Evolutionary conservation across 225 moss, liverwort and hornwort genomes (phyloP), one percentile per base, ranked within the genome.

Genomic region (Pleurozium schreberi): DNA sequence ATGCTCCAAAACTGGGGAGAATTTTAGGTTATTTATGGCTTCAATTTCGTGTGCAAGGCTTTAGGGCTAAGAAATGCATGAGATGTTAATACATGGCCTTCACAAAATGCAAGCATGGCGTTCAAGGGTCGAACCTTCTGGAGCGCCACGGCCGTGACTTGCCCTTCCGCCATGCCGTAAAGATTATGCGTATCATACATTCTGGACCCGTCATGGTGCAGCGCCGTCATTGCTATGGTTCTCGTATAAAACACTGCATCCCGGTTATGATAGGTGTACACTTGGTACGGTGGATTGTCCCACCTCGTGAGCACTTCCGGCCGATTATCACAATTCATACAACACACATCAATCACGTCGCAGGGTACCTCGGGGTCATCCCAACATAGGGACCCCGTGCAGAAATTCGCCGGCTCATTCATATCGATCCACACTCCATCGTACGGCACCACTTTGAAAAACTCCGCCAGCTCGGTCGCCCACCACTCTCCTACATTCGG

Each of bases 381-480:
- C 60, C 82, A 93, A 40, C 95, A 94, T 17, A 83, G 80, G 5
- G 88, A 80, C 14, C 97, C 97, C 14, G 88, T 70, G 92, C 96
- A 96, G 87, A 97, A 97, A 78, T 94, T 95, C 55, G 97, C 92
- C 8, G 96, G 92, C 88, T 97, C 97, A 38, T 97, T 97, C 97
- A 97, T 97, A 84, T 97, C 97, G 21, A 94, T 87, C 97, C 97
- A 97, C n/a, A 97, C 47, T n/a, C 95, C 97, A 38, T 97, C 97
- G 11, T 94, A 97, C 2, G 93, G 94, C 10, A 95, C 84, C 42
- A 82, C 36, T 53, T 94, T 80, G 75, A 93, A 45, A 84, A 96
- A 96, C 14, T 90, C 92, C 36, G 93, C 83, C 33, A 96, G 20
- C 69, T 97, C 96, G 34, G 65, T 84, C 8, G 93, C 70, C 97